Percentiles rank a stretch among this genome's conserved stretches.
These are phyloP conservation scores for Pistacia atlantica DNA, from an alignment of 345 rosid genomes.

Conservation along the genomic window DNA sequence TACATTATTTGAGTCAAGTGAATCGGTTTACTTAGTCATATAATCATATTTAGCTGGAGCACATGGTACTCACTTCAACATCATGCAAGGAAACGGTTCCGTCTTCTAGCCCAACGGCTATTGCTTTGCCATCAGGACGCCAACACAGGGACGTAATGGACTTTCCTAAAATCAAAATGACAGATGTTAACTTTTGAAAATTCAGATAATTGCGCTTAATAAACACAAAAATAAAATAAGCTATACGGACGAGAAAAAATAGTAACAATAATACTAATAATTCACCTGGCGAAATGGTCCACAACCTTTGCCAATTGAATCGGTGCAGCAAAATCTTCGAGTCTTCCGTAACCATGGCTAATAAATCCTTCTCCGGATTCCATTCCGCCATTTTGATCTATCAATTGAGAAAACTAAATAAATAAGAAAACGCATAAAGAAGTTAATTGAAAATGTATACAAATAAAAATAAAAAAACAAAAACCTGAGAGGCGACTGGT, in stretches of 20 bases:
- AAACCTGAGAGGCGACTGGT: slow-evolving; percentile 79
- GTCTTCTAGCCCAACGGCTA: slow-evolving; percentile 86
- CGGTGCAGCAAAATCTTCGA: slow-evolving; percentile 75
- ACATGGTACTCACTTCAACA: slow-evolving; percentile 63
- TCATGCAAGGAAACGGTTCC: slow-evolving; percentile 80
- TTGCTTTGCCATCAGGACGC: slow-evolving; percentile 90
- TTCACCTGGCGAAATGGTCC: slow-evolving; percentile 76
- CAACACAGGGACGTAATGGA: slow-evolving; percentile 71
- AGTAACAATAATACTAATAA: not conserved
- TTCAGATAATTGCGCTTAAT: not conserved
- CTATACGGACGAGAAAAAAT: not conserved
- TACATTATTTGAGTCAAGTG: not conserved
- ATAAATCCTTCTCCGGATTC: slow-evolving; percentile 86
- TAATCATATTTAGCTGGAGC: not conserved
- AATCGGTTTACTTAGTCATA: not conserved
- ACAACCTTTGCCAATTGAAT: slow-evolving; percentile 91
- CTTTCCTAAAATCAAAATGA: slow-evolving; percentile 45
- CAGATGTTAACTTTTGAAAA: not conserved
- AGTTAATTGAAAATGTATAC: not conserved
- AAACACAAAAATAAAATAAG: not conserved
- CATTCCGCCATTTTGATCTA: slow-evolving; percentile 76
- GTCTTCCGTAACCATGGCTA: slow-evolving; percentile 84
- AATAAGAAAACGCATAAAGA: not conserved
- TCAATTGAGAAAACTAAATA: slow-evolving; percentile 1
- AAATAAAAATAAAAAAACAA: slow-evolving; percentile 8